Percentiles rank a stretch among this genome's conserved stretches.
Conservation (phyloP, 345 rosid genomes). For the Gossypium turneri region DNA sequence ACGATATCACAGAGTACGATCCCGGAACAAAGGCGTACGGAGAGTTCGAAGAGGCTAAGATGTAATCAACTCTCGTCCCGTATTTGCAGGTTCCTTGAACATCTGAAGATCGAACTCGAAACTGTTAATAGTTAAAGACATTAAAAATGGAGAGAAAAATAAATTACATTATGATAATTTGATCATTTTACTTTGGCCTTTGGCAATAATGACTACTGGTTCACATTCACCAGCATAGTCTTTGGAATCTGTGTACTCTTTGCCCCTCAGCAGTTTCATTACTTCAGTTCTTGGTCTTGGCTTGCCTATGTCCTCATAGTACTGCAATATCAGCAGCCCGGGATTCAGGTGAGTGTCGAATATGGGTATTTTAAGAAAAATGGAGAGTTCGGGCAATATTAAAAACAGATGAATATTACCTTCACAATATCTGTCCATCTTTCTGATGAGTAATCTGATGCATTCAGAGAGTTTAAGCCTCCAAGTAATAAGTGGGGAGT, state of each 20-base stretch:
- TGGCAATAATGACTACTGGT: conserved; percentile 88
- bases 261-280: conserved; percentile 55
- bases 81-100: conserved; percentile 99
- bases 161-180: neutral
- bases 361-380: neutral
- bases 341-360: neutral
- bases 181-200: conserved; percentile 70
- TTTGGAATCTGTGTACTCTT: conserved; percentile 67
- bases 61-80: conserved; percentile 84
- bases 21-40: conserved; percentile 67
- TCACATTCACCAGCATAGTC: conserved; percentile 83
- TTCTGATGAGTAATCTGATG: conserved; percentile 70
- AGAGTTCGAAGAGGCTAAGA: conserved; percentile 57
- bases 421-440: conserved; percentile 86
- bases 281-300: conserved; percentile 79
- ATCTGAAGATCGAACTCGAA: conserved; percentile 31
- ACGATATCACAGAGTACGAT: conserved; percentile 75
- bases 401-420: conserved; percentile 30
- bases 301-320: conserved; percentile 80
- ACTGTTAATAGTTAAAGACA: neutral
- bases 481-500: conserved; percentile 76
- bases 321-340: conserved; percentile 35
- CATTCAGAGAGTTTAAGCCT: conserved; percentile 70
- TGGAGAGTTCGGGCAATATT: neutral
- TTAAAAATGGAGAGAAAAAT: neutral